Evolutionary conservation across 2,329 filamentous ascomycete species (phyloP), one percentile per base, ranked within the genome.

Genomic region (Gaeumannomyces sp.): DNA sequence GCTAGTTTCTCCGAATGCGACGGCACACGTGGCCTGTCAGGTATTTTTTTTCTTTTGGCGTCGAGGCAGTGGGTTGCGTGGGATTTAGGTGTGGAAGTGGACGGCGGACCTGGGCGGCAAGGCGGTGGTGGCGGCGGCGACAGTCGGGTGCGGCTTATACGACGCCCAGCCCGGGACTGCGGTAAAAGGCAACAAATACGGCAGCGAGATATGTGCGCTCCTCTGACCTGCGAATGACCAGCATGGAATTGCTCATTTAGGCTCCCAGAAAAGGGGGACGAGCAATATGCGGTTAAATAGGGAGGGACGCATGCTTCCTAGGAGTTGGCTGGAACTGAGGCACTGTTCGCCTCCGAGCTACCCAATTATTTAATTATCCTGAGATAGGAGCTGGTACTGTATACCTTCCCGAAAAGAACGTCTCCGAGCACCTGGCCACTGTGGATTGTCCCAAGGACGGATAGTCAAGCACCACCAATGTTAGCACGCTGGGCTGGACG

Each of bases 231-330:
- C 38, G 38, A 50, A 50, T 50, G 38, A 22, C 19, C 16, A 22
- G 16, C 38, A 22, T 22, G 38, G 38, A 7, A 22, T 35, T 50
- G 8, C 19, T 50, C 14, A 60, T 60, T 60, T 60, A 33, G 59
- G 14, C 59, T 31, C 29, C 25, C 59, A 29, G 29, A 13, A 19
- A 29, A 22, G 29, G 29, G 16, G 29, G 29, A 16, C 59, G 29
- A 31, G 28, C 29, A 60, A 31, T 60, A 27, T 60, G 29, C 59
- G 59, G 59, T 27, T 60, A 60, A 60, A 60, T 60, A 60, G 59
- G 58, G 58, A 29, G 14, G 27, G 29, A 60, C 4, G 28, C 56
- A 14, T 58, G 25, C 56, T 28, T 28, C 28, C 28, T 2, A 28
- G n/a, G 16, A 13, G 11, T 29, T 35, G 33, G 11, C 33, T 35